Base-by-base conservation (phyloP, 352 stramenopile genomes). In the Thalassiosira exigua region DNA sequence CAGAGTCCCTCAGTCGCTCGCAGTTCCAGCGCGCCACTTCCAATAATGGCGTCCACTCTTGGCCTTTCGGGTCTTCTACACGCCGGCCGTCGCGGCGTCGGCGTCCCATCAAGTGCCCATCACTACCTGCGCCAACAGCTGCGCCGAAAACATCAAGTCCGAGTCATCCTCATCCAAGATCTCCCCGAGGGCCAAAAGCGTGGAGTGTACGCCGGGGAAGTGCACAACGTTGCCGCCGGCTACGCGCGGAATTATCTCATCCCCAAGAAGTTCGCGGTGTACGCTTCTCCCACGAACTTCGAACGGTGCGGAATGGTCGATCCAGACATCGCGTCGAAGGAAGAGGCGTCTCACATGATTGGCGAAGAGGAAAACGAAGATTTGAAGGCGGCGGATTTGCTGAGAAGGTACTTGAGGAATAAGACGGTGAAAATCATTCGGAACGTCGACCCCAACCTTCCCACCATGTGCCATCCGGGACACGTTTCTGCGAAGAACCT, bases 181-280 rank as follows among this genome's bases (percentile, higher is more conserved):
- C 59, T 93, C 11, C 88, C 85, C 24, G 75, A 90, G 72, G 80
- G 77, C 7, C 85, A 90, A 62, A 84, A 73, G 29, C 69, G 66
- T 17, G 92, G 94, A 51, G 51, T 79, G 4, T 96, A 96, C 85
- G 90, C 92, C 27, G 95, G 95, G 30, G 94, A 98, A 54, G 92
- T 98, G 46, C 88, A 98, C 50, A 92, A 84, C 27, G 95, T 98
- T 51, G 96, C 97, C 73, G 94, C 96, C 4, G 96, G 96, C 41
- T 98, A 96, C 82, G 95, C 95, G 33, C 94, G 96, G 56, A 98
- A 98, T 86, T 97, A 91, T 62, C 79, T 98, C 50, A 95, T 98
- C 75, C 96, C 96, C 3, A 84, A 97, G 71, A 97, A 98, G 83
- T 87, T 96, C 61, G 95, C 95, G 0, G 90, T 98, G 44, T 98